phyloP scores from a whole-genome alignment of 1,139 yeast species.

The Lizanozyma gosingica region DNA sequence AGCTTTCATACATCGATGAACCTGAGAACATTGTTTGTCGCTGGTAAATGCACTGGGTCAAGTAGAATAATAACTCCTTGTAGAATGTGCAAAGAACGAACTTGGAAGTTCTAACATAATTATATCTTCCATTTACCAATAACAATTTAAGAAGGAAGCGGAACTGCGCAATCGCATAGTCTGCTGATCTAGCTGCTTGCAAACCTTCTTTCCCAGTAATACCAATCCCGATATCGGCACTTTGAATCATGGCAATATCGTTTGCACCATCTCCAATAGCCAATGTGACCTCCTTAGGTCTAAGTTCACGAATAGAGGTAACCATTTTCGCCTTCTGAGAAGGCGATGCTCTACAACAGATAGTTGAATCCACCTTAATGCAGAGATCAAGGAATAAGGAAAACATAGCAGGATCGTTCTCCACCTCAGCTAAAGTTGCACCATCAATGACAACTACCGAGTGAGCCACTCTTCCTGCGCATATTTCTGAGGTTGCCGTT shows the following conservation, averaged over 20 bases:
- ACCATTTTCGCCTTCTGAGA: slow-evolving; percentile 94
- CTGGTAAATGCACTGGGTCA: slow-evolving; percentile 85
- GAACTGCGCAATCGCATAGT: slow-evolving; percentile 93
- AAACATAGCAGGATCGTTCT: slow-evolving; percentile 61
- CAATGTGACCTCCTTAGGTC: slow-evolving; percentile 65
- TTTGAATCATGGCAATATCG: slow-evolving; percentile 97
- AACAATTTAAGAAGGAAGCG: slow-evolving; percentile 72
- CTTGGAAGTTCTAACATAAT: slow-evolving; percentile 84
- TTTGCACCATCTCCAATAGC: slow-evolving; percentile 99
- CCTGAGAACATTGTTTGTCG: slow-evolving; percentile 86
- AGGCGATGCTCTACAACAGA: slow-evolving; percentile 95
- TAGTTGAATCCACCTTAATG: slow-evolving; percentile 79
- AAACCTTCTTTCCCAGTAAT: slow-evolving; percentile 95
- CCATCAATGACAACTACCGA: slow-evolving; percentile 94
- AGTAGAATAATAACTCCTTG: slow-evolving; percentile 82
- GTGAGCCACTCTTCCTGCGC: slow-evolving; percentile 74
- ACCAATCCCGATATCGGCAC: slow-evolving; percentile 97
- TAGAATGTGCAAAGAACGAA: slow-evolving; percentile 91
- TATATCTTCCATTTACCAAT: slow-evolving; percentile 92
- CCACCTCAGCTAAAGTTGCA: slow-evolving; percentile 63
- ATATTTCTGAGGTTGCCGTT: slow-evolving; percentile 52
- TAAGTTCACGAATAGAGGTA: slow-evolving; percentile 56
- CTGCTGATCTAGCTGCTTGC: slow-evolving; percentile 94
- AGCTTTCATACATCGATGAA: slow-evolving; percentile 83
- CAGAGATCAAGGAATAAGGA: slow-evolving; percentile 77